Evolutionary conservation across 805 yeast species (phyloP), one percentile per base, ranked within the genome.

Genomic region (Candida coleopterorum): DNA sequence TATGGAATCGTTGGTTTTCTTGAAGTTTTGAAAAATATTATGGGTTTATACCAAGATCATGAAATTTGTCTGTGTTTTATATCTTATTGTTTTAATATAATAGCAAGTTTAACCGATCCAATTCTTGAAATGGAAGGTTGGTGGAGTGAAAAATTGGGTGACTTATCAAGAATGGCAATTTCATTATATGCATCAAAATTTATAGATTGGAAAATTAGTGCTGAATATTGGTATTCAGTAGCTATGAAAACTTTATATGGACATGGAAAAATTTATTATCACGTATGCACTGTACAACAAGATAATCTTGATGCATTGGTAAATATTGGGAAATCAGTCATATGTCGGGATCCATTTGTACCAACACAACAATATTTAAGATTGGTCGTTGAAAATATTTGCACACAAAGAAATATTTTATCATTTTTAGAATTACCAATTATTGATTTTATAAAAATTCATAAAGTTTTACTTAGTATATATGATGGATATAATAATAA

Each of bases 81-180:
- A 21, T 70, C 83, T 0, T 79, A 82, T 54, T 81, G 87, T 21
- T 82, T 84, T 56, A 77, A 77, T 41, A 73, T 75, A 39, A 70
- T 75, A 27, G 62, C 74, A 14, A 74, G 72, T 43, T 53, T 76
- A 29, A 72, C 79, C 0, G 81, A 75, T 48, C 71, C 79, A 1
- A 62, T 66, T 5, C 55, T 74, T 25, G 79, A 75, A 41, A 74
- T 75, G 70, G 79, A 74, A 54, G 79, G 79, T 23, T 75, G 79
- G 74, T 86, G 96, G 96, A 72, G 79, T 20, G 95, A 86, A 56
- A 82, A 87, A 51, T 60, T 86, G 35, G 96, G 95, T 24, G 96
- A 86, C 54, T 62, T 86, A 45, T 81, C 90, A 24, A 64, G 95
- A 52, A 85, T 86, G 88, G 90, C 94, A 9, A 85, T 86, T 47